Conservation (phyloP, 805 yeast species). For the Metschnikowia baotianmanensis region DNA sequence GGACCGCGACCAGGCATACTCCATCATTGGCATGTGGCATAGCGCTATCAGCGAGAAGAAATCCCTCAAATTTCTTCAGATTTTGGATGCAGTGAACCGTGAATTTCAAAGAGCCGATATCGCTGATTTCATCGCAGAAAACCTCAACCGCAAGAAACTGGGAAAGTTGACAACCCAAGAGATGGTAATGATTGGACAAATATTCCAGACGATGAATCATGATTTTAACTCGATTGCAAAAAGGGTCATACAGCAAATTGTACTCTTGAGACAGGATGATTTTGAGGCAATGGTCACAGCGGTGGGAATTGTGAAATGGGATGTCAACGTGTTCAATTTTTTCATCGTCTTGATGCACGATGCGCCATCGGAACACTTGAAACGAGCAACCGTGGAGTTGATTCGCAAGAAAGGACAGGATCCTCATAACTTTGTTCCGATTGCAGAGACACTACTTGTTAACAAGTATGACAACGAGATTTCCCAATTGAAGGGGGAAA, state of each 20-base stretch:
- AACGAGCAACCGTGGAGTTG: constrained; percentile 24
- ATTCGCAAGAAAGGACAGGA: constrained; percentile 20
- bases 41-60: constrained; percentile 21
- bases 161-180: constrained; percentile 19
- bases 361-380: constrained; percentile 33
- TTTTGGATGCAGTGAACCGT: constrained; percentile 14
- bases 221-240: constrained; percentile 32
- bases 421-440: constrained; percentile 17
- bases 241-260: constrained; percentile 33
- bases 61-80: constrained; percentile 19
- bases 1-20: constrained; percentile 14
- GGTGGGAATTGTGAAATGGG: constrained; percentile 30
- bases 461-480: constrained; percentile 28
- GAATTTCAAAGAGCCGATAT: constrained; percentile 12
- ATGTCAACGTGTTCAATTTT: constrained; percentile 29
- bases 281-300: constrained; percentile 21
- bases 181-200: constrained; percentile 20
- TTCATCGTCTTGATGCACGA: constrained; percentile 33
- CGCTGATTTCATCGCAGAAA: constrained; percentile 16
- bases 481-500: constrained; percentile 16
- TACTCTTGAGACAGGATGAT: constrained; percentile 27
- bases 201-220: constrained; percentile 20
- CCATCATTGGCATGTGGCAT: constrained; percentile 16
- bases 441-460: constrained; percentile 26
- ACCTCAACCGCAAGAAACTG: constrained; percentile 21